Evolutionary conservation across 2,329 filamentous ascomycete species (phyloP), one percentile per base, ranked within the genome.

Genomic region (Acrodontium crateriforme): DNA sequence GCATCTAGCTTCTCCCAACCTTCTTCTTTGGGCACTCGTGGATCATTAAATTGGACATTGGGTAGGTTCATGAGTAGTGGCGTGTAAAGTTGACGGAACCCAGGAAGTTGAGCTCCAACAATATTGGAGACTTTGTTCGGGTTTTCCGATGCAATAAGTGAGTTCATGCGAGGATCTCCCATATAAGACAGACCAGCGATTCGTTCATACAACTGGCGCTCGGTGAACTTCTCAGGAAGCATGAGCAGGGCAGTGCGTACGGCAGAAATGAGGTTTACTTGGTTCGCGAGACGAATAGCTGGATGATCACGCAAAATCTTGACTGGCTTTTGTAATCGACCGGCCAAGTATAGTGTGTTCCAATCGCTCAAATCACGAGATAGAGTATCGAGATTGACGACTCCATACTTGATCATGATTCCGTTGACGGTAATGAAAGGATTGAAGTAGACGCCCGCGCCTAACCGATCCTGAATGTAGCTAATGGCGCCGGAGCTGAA

Each of bases 381-480:
- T 10, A 98, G 63, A 3, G 85, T 94, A 48, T 91, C 76, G 40
- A 95, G 69, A 46, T 91, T 93, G 23, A 94, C 91, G 13, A 98
- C 89, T 12, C 87, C 89, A 46, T 98, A 98, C 58, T 98, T 98
- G 56, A 98, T 89, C 47, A 95, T 67, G 36, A 84, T 91, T 21
- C 89, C 91, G 46, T 95, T 93, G 35, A 95, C 76, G 2, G 80
- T 87, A 26, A 98, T 73, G 52, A 87, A 94, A 0, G 89, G 85
- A 46, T 98, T 93, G 60, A 94, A 98, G 58, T 98, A 98, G 20
- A 94, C 83, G 5, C 89, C 91, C 1, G 89, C 89, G 22, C 89
- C 89, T 61, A 79, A 81, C 38, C 65, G 69, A 46, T 95, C 82
- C 54, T 98, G 87, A 12, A 94, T 74, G 29, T 74, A 68, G 9